A percentile compares a stretch with the other conserved stretches of the same genome.
Evolutionary conservation across 345 rosid species (phyloP).

Genomic region (Odontarrhena argentea): DNA sequence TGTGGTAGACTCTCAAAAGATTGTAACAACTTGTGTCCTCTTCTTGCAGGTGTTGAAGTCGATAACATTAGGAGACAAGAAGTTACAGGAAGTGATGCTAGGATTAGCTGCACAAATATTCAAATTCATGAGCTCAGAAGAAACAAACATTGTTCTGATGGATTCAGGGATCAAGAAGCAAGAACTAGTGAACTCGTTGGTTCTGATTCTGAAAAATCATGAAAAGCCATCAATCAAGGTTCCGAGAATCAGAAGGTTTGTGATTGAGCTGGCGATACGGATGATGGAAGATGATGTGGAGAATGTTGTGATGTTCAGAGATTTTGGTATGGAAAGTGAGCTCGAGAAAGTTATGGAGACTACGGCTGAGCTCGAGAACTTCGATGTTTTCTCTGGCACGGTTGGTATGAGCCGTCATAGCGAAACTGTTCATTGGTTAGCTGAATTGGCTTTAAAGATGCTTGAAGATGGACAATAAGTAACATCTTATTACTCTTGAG

Average conservation of each 20-base stretch:
- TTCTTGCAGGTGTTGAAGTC: conserved; percentile 68
- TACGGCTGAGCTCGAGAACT: conserved; percentile 79
- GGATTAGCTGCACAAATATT: conserved; percentile 66
- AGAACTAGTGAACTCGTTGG: conserved; percentile 52
- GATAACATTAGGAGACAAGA: conserved; percentile 57
- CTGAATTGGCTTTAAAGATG: conserved; percentile 54
- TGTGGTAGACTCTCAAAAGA: not conserved
- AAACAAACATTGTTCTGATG: conserved; percentile 49
- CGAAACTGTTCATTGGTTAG: conserved; percentile 61
- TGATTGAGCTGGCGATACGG: conserved; percentile 76
- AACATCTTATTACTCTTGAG: not conserved
- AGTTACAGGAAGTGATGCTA: conserved; percentile 85
- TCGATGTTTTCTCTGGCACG: conserved; percentile 74
- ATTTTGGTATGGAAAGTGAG: conserved; percentile 56
- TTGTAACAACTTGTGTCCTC: conserved; percentile 3
- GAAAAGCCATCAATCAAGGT: conserved; percentile 64
- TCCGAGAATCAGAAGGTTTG: conserved; percentile 80
- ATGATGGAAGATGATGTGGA: conserved; percentile 63
- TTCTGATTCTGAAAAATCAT: conserved; percentile 58
- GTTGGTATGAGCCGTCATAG: conserved; percentile 72
- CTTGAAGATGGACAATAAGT: conserved; percentile 37
- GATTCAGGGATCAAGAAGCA: conserved; percentile 52
- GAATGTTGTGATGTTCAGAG: conserved; percentile 44
- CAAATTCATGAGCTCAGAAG: conserved; percentile 58
- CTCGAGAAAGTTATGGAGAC: conserved; percentile 64